A percentile compares a stretch with the other conserved stretches of the same genome.
Conservation (phyloP, 345 rosid species). For the Aquilaria sinensis region DNA sequence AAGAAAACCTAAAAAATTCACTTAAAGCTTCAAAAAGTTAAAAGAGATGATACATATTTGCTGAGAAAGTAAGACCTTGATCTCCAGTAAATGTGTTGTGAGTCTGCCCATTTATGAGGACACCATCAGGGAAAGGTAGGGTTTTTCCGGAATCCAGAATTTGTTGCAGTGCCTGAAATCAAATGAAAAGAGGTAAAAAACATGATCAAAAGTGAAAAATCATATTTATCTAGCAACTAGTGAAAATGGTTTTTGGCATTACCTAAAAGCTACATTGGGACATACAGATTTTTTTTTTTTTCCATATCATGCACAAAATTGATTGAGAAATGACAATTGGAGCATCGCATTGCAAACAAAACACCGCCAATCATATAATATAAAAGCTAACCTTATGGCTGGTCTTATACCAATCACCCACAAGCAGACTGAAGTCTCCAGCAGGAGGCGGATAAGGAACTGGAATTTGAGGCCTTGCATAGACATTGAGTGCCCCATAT, state of each 20-base stretch:
- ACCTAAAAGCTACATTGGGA: too few species aligned
- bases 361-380: not conserved
- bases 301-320: too few species aligned
- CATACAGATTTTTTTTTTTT: too few species aligned
- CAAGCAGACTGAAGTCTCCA: conserved; percentile 65
- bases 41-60: too few species aligned
- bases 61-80: conserved; percentile 32
- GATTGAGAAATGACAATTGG: too few species aligned
- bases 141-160: conserved; percentile 61
- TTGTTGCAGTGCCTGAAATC: conserved; percentile 39
- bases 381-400: conserved; percentile 52
- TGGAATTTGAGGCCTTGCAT: conserved; percentile 62
- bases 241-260: too few species aligned
- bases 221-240: too few species aligned
- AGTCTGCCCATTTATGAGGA: conserved; percentile 58
- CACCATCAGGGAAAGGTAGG: conserved; percentile 60
- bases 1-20: too few species aligned
- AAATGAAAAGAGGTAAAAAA: not conserved
- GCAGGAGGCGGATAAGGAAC: conserved; percentile 63
- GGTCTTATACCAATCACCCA: conserved; percentile 86
- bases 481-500: conserved; percentile 62
- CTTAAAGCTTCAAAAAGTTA: too few species aligned
- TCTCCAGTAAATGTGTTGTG: conserved; percentile 46
- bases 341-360: too few species aligned
- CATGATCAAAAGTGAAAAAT: too few species aligned